These are phyloP conservation scores for Phanerochaete sordida DNA, from an alignment of 768 basidiomycete genomes.

Conservation along the genomic window DNA sequence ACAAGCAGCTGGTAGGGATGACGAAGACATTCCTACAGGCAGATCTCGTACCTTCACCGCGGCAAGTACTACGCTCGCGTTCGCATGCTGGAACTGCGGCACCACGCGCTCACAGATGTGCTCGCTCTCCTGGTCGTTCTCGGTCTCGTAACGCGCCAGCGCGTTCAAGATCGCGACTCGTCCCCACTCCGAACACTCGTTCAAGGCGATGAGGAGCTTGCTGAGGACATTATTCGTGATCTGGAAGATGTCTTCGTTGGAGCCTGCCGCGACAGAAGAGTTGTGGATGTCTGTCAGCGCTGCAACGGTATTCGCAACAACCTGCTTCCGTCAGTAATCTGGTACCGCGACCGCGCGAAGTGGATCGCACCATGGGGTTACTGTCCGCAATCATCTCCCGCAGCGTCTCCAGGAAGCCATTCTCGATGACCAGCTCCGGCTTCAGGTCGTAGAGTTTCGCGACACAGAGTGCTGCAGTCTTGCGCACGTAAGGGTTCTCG, in stretches of 20 bases:
- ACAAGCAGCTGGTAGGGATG: background rate
- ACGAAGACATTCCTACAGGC: no score
- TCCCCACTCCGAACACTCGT: slow-evolving; percentile 99
- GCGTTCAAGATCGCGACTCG: slow-evolving; percentile 90
- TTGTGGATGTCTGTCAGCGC: slow-evolving; percentile 91
- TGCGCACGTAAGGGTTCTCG: slow-evolving; percentile 97
- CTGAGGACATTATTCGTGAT: slow-evolving; percentile 82
- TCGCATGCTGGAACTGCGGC: slow-evolving; percentile 97
- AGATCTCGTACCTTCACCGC: slow-evolving; percentile 79
- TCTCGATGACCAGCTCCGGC: slow-evolving; percentile 91
- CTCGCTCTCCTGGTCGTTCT: slow-evolving; percentile 93
- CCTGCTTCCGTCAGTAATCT: slow-evolving; percentile 42
- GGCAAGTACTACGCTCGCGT: slow-evolving; percentile 93
- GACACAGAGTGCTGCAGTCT: slow-evolving; percentile 95
- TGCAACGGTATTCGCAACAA: slow-evolving; percentile 94
- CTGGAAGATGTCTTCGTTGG: slow-evolving; percentile 67
- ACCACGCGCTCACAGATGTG: slow-evolving; percentile 98
- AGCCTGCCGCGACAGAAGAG: slow-evolving; percentile 55
- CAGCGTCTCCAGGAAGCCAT: slow-evolving; percentile 86
- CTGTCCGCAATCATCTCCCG: slow-evolving; percentile 93
- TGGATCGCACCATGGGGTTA: slow-evolving; percentile 82
- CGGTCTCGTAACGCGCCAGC: slow-evolving; percentile 75
- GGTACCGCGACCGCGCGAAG: background rate
- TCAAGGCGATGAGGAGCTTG: slow-evolving; percentile 91
- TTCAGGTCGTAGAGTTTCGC: slow-evolving; percentile 98